These are phyloP conservation scores for Yarrowia osloensis DNA, from an alignment of 805 yeast genomes.

Conservation along the genomic window DNA sequence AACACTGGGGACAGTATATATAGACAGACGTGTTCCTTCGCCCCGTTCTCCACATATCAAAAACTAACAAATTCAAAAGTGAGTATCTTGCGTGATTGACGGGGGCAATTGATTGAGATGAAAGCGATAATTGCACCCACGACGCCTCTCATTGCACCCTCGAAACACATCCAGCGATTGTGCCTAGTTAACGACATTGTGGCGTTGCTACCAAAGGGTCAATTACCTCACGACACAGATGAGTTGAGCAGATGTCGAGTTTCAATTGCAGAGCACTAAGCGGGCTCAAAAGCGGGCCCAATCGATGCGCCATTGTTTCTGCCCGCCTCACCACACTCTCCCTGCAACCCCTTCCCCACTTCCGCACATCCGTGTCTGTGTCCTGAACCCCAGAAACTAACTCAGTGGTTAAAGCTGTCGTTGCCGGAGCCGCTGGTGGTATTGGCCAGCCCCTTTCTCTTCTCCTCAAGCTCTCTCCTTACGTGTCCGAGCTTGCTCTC, in stretches of 20 bases:
- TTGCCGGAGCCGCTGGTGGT: slow-evolving; percentile 95
- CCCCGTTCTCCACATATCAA: neutral
- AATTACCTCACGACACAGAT: neutral
- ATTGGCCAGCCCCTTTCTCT: slow-evolving; percentile 89
- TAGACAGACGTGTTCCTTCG: slow-evolving; percentile 22
- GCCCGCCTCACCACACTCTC: neutral
- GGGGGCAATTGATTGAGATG: neutral
- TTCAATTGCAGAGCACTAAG: neutral
- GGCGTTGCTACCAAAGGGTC: neutral
- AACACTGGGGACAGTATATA: slow-evolving; percentile 15
- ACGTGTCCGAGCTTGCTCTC: slow-evolving; percentile 80
- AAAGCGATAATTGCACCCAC: neutral
- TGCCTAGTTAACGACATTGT: too few relatives aligned
- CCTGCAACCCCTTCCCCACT: neutral
- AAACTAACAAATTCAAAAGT: slow-evolving; percentile 30
- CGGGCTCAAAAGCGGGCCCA: too few relatives aligned
- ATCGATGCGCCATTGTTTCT: neutral
- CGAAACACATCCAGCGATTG: too few relatives aligned
- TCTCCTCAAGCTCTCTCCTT: slow-evolving; percentile 81
- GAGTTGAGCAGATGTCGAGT: neutral
- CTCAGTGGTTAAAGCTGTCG: slow-evolving; percentile 63
- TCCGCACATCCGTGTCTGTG: slow-evolving; percentile 1
- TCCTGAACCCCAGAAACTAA: too few relatives aligned
- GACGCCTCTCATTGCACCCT: neutral
- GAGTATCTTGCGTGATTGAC: neutral